Conservation (phyloP, 2,329 filamentous ascomycete genomes). For the Aspergillus oerlinghausenensis region DNA sequence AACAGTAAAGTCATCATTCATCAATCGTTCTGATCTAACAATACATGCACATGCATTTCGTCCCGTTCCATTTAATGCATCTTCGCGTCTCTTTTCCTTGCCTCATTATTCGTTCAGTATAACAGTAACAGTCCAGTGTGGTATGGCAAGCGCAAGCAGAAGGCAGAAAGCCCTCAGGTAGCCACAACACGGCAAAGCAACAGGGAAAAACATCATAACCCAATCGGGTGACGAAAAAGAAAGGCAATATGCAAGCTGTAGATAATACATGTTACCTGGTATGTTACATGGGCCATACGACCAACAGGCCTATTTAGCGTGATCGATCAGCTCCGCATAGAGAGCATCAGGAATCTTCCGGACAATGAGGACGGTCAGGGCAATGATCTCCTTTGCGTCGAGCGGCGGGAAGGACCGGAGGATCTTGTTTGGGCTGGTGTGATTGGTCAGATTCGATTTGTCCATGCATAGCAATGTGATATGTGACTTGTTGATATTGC, state of each 20-base stretch:
- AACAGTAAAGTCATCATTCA: slow-evolving; percentile 7
- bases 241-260: slow-evolving; percentile 1
- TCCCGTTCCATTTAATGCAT: neutral
- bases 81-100: neutral
- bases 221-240: neutral
- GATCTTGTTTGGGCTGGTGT: slow-evolving; percentile 77
- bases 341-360: slow-evolving; percentile 86
- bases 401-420: slow-evolving; percentile 82
- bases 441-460: slow-evolving; percentile 9
- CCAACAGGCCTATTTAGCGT: slow-evolving; percentile 55
- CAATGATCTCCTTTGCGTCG: slow-evolving; percentile 78
- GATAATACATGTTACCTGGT: slow-evolving; percentile 4
- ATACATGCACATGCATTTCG: neutral
- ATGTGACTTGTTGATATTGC: slow-evolving; percentile 4
- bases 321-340: slow-evolving; percentile 82
- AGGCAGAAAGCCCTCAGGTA: neutral
- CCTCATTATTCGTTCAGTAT: neutral
- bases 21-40: slow-evolving; percentile 4
- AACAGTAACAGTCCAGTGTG: neutral
- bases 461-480: slow-evolving; percentile 1
- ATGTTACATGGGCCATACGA: neutral
- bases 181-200: neutral
- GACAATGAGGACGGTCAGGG: slow-evolving; percentile 78
- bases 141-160: neutral
- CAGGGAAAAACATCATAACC: neutral